Base-by-base conservation (phyloP, 2,329 filamentous ascomycete genomes). In the Penicillium occitanis region DNA sequence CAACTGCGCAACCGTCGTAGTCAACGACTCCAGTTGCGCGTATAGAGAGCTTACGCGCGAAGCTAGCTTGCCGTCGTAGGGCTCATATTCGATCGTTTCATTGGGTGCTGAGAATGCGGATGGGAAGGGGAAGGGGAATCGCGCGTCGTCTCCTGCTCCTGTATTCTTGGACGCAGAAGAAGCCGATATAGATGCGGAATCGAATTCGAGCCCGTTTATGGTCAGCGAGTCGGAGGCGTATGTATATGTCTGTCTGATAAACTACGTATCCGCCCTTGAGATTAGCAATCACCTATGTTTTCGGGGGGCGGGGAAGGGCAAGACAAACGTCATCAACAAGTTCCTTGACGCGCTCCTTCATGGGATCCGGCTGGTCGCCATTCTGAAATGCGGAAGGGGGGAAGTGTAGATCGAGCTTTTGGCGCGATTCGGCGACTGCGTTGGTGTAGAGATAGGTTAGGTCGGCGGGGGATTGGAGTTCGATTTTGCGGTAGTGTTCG, bases 391-490 rank as follows among this genome's bases (percentile, higher is more conserved):
- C 80, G 17, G 79, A 80, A 28, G 77, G 81, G 63, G 82, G 82
- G 14, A 83, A 77, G 67, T 82, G 78, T 28, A 82, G 75, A 69
- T 84, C 81, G 65, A 84, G 75, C 72, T 83, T 84, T 70, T 79
- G 75, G 65, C 77, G 80, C 25, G 82, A 81, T 66, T 79, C 74
- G 3, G 76, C 73, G 65, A 78, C 70, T 30, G 81, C 77, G 72
- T 83, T 83, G 68, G 74, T 72, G 68, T 82, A 80, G 58, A 84
- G 80, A 67, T 82, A 83, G 63, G 78, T 79, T 61, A 83, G 79
- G 74, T 84, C 82, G 66, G 78, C 76, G 64, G 81, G 75, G 53
- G 82, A 80, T 72, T 84, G 82, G n/a, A 84, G 78, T 67, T 83
- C 82, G 71, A 84, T 79, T 71, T 82, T 83, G 70, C 82, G 80